Conservation (phyloP, 495 filamentous ascomycete genomes). For the Penicillium mononematosum region DNA sequence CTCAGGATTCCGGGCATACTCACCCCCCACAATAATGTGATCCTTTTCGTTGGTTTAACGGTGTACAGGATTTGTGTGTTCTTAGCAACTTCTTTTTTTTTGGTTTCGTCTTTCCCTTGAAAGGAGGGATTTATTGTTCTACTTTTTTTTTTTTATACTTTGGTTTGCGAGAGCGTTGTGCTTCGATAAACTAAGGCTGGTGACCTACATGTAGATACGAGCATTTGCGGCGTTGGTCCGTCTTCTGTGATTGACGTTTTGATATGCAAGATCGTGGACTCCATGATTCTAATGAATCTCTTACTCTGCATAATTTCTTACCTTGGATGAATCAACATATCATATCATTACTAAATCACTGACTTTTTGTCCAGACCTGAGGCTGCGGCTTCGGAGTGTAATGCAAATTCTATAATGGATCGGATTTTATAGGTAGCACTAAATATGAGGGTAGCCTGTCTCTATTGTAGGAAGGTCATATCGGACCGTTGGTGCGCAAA, state of each 20-base stretch:
- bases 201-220: constrained; percentile 50
- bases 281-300: constrained; percentile 24
- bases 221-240: constrained; percentile 45
- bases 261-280: constrained; percentile 19
- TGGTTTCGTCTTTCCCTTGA: constrained; percentile 8
- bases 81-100: constrained; percentile 21
- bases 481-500: not conserved
- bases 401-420: not conserved
- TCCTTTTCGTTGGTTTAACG: constrained; percentile 22
- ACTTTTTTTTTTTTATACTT: constrained; percentile 16
- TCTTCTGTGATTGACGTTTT: constrained; percentile 28
- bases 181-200: constrained; percentile 44
- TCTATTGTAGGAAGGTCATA: not conserved
- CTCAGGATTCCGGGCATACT: constrained; percentile 25
- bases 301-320: constrained; percentile 7
- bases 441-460: not conserved
- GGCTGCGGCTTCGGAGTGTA: not conserved
- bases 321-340: constrained; percentile 1
- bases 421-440: not conserved
- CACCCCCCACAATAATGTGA: constrained; percentile 14
- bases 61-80: constrained; percentile 36
- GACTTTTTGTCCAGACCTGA: not conserved
- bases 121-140: constrained; percentile 18
- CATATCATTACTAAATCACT: not conserved
- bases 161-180: constrained; percentile 34